Evolutionary conservation across 345 rosid species (phyloP).

Genomic region (Moricandia arvensis): DNA sequence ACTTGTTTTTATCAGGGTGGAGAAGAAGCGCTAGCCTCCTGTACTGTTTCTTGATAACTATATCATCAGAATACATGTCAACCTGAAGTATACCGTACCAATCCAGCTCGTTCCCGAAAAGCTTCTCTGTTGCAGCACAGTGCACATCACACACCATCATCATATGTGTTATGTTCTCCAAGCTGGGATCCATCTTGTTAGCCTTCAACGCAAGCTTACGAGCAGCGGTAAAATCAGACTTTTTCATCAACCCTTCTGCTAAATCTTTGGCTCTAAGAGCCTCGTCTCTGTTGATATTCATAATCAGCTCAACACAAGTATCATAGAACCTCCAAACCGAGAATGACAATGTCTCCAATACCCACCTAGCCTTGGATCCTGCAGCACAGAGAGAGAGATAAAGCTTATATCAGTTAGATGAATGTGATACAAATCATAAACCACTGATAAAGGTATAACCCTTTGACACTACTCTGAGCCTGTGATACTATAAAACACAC

Average conservation of each 20-base stretch:
- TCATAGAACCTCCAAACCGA: not conserved
- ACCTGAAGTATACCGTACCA: slow-evolving; percentile 92
- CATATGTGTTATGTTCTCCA: slow-evolving; percentile 78
- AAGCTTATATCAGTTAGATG: not conserved
- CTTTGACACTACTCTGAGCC: not conserved
- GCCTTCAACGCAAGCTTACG: slow-evolving; percentile 67
- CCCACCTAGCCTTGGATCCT: slow-evolving; percentile 20
- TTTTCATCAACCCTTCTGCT: slow-evolving; percentile 71
- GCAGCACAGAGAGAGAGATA: not conserved
- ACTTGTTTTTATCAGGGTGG: slow-evolving; percentile 94
- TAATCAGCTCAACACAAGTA: slow-evolving; percentile 30
- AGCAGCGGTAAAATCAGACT: slow-evolving; percentile 58
- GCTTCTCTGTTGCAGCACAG: slow-evolving; percentile 62
- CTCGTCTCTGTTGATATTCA: slow-evolving; percentile 91
- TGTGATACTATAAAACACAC: not conserved
- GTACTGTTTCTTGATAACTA: slow-evolving; percentile 77
- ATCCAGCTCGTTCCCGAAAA: slow-evolving; percentile 71
- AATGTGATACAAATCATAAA: not conserved
- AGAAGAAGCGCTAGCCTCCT: slow-evolving; percentile 79
- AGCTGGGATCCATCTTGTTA: slow-evolving; percentile 51
- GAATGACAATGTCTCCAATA: not conserved
- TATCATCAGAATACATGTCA: slow-evolving; percentile 59
- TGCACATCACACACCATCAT: slow-evolving; percentile 88
- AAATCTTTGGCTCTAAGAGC: slow-evolving; percentile 72
- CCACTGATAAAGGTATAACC: not conserved